phyloP scores from a whole-genome alignment of 2,329 filamentous ascomycete species.

The Colletotrichum gloeosporioides region DNA sequence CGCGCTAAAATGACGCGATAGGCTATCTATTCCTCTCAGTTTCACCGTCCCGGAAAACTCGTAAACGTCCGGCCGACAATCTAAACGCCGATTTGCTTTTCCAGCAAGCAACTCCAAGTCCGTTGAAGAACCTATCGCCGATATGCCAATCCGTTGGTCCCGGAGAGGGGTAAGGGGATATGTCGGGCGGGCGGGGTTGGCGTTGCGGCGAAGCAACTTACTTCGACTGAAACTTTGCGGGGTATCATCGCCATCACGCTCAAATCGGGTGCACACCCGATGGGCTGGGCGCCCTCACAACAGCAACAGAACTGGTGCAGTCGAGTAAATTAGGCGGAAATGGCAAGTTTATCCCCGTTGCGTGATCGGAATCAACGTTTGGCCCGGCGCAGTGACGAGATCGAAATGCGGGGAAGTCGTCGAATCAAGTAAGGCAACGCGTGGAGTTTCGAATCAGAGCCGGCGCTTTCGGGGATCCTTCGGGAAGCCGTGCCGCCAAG shows the following conservation, averaged over 20 bases:
- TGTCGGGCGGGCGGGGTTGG: not conserved
- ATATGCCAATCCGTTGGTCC: not conserved
- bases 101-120: not conserved
- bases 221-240: slow-evolving; percentile 1
- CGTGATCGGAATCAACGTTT: slow-evolving; percentile 4
- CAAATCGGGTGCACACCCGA: slow-evolving; percentile 7
- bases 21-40: not conserved
- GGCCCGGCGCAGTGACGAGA: not conserved
- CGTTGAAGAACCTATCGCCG: not conserved
- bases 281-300: not conserved
- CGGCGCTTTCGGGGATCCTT: slow-evolving; percentile 16
- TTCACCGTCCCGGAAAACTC: not conserved
- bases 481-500: slow-evolving; percentile 7
- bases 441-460: not conserved
- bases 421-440: slow-evolving; percentile 4
- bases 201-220: not conserved
- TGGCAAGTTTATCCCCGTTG: slow-evolving; percentile 2
- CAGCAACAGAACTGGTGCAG: not conserved
- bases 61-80: not conserved
- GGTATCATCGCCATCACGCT: not conserved
- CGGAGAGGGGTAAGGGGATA: not conserved
- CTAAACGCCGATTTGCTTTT: not conserved
- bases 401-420: slow-evolving; percentile 15
- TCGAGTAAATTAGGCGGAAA: not conserved
- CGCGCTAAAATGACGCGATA: not conserved